A percentile compares a stretch with the other conserved stretches of the same genome.
Evolutionary conservation across 1,139 yeast genomes (phyloP).

Genomic region (Pichia sp.): DNA sequence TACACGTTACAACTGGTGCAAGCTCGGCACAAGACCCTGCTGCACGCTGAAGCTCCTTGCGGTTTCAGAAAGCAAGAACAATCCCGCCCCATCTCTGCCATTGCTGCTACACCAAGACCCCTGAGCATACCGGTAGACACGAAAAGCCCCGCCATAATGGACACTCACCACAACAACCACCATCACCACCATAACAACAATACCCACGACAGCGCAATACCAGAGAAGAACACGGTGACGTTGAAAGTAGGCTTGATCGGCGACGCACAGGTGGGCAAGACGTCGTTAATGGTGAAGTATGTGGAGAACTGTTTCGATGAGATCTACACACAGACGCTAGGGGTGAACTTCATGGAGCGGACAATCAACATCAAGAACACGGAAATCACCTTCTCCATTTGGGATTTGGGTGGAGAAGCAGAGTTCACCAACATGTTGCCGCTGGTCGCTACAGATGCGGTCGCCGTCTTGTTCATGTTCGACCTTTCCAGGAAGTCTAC

Average conservation of each 20-base stretch:
- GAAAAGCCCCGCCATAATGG: not conserved
- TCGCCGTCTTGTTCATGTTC: constrained; percentile 87
- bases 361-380: constrained; percentile 83
- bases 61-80: no score
- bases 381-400: constrained; percentile 84
- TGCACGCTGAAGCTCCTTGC: no score
- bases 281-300: constrained; percentile 94
- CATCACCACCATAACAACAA: constrained; percentile 4
- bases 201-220: not conserved
- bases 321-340: constrained; percentile 87
- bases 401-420: constrained; percentile 97
- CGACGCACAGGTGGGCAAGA: constrained; percentile 97
- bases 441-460: constrained; percentile 88
- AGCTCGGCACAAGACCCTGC: no score
- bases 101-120: no score
- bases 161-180: not conserved
- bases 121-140: not conserved
- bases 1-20: not conserved
- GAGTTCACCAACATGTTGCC: constrained; percentile 97
- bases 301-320: constrained; percentile 93
- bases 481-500: constrained; percentile 87
- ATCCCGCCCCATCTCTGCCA: no score
- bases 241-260: constrained; percentile 92
- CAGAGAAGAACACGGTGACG: constrained; percentile 49
- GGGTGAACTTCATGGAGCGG: constrained; percentile 94